These are phyloP conservation scores for Brassica juncea DNA, from an alignment of 345 rosid species.

Conservation along the genomic window DNA sequence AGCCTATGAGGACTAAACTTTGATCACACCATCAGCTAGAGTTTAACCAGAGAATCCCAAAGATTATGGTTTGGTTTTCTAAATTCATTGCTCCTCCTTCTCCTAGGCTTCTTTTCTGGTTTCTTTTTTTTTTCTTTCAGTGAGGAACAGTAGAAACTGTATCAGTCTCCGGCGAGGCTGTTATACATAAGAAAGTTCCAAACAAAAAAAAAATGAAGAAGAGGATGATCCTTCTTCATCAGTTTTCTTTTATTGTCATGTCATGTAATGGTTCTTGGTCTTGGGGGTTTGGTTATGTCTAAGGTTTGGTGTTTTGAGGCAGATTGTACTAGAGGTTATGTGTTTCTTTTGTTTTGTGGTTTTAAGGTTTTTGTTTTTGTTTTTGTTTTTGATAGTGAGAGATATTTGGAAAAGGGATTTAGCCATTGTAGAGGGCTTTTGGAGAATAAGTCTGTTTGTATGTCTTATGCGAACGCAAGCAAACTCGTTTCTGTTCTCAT, in stretches of 20 bases:
- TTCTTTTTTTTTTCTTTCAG: slow-evolving; percentile 30
- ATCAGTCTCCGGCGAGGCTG: slow-evolving; percentile 76
- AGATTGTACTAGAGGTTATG: slow-evolving; percentile 36
- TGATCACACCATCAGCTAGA: slow-evolving; percentile 37
- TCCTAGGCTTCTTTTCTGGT: slow-evolving; percentile 23
- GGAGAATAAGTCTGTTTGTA: slow-evolving; percentile 45
- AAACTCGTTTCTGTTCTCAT: slow-evolving; percentile 37
- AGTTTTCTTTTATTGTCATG: slow-evolving; percentile 24
- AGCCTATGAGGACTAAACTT: slow-evolving; percentile 36
- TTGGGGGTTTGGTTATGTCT: slow-evolving; percentile 27
- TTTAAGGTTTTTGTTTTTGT: slow-evolving; percentile 12
- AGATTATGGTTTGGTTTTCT: slow-evolving; percentile 44
- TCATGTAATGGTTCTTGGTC: slow-evolving; percentile 38
- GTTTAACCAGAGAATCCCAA: slow-evolving; percentile 40
- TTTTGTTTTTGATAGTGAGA: slow-evolving; percentile 36
- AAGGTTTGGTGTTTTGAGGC: slow-evolving; percentile 42
- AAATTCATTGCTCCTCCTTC: slow-evolving; percentile 33
- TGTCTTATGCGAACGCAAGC: slow-evolving; percentile 43
- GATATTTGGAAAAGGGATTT: slow-evolving; percentile 30
- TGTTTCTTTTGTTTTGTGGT: slow-evolving; percentile 33
- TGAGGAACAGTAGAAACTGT: slow-evolving; percentile 51
- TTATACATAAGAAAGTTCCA: slow-evolving; percentile 53
- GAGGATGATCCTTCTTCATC: slow-evolving; percentile 35
- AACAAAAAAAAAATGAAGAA: slow-evolving; percentile 10
- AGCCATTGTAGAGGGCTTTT: slow-evolving; percentile 45